phyloP scores from a whole-genome alignment of 2,329 filamentous ascomycete species.

The Coleophoma cylindrospora region DNA sequence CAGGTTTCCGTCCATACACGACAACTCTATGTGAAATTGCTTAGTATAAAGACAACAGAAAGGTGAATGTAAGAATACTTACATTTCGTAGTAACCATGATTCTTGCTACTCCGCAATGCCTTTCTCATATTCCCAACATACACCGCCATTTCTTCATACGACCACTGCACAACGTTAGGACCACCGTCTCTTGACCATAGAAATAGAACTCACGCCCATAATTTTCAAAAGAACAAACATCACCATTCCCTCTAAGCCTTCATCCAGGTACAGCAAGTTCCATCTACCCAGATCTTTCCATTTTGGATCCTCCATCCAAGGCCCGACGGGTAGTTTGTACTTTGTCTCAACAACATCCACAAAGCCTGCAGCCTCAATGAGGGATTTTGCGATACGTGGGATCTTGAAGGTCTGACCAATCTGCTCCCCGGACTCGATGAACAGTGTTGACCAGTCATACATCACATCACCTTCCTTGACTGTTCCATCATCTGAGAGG shows the following conservation, averaged over 20 bases:
- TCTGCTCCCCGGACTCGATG: neutral
- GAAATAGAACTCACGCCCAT: neutral
- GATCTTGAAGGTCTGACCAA: neutral
- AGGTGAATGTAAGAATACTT: too few species aligned
- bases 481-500: slow-evolving; percentile 1
- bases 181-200: too few species aligned
- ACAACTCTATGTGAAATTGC: too few species aligned
- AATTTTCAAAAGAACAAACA: slow-evolving; percentile 3
- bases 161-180: too few species aligned
- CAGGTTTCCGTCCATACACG: too few species aligned
- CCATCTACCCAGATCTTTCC: neutral
- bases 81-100: too few species aligned
- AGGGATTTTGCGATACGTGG: neutral
- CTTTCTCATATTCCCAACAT: too few species aligned
- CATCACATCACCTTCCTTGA: neutral
- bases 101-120: too few species aligned
- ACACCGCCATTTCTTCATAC: too few species aligned
- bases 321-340: slow-evolving; percentile 1
- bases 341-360: neutral
- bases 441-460: neutral
- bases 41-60: too few species aligned
- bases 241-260: slow-evolving; percentile 1
- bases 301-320: neutral
- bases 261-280: neutral
- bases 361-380: slow-evolving; percentile 3